phyloP scores from a whole-genome alignment of 192 early-diverging fungal species.

The Backusella morwellensis region DNA sequence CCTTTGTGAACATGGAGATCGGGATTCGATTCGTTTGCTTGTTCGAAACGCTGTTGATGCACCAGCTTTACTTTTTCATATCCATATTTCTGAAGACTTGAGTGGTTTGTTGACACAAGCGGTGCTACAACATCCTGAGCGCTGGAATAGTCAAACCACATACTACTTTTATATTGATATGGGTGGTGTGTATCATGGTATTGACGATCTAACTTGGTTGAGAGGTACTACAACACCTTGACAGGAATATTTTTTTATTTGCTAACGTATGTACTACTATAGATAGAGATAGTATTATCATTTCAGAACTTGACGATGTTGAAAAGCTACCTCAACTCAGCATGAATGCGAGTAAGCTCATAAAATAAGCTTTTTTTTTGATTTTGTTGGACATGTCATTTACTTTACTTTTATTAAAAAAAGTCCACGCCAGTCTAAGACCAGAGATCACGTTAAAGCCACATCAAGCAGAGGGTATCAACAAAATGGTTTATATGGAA shows the following conservation, averaged over 20 bases:
- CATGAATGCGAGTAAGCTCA: slow-evolving; percentile 21
- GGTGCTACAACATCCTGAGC: not conserved
- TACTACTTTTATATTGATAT: slow-evolving; percentile 17
- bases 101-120: not conserved
- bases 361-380: not conserved
- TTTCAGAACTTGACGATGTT: not conserved
- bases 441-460: not conserved
- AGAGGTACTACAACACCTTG: slow-evolving; percentile 6
- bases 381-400: not conserved
- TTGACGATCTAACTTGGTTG: slow-evolving; percentile 9
- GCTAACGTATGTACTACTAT: not conserved
- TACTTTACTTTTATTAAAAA: not conserved
- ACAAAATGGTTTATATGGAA: slow-evolving; percentile 24
- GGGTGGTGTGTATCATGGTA: slow-evolving; percentile 4
- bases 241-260: not conserved
- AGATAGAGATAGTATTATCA: slow-evolving; percentile 21
- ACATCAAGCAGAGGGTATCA: slow-evolving; percentile 23
- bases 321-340: slow-evolving; percentile 6
- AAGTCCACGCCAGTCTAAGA: slow-evolving; percentile 22
- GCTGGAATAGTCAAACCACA: not conserved
- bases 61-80: not conserved
- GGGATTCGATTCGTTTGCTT: not conserved
- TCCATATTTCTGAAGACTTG: not conserved
- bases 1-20: not conserved
- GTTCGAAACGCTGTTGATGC: not conserved